Base-by-base conservation (phyloP, 2,329 filamentous ascomycete species). In the Arthrobotrys musiformis region DNA sequence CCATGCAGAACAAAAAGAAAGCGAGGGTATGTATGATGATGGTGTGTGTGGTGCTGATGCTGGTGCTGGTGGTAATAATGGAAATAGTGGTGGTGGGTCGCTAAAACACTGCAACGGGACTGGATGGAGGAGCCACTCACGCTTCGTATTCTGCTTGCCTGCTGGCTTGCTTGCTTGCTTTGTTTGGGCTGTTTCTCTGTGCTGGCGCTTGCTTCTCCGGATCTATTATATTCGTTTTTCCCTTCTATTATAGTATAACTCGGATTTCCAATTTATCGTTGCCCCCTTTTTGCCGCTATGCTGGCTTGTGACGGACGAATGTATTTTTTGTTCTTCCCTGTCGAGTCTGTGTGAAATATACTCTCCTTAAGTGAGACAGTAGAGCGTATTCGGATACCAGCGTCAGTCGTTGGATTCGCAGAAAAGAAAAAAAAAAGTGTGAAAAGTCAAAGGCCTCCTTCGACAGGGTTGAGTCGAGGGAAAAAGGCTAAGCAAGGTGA, bases 61-160 rank as follows among this genome's bases (percentile, higher is more conserved):
- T n/a, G n/a, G n/a, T n/a, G n/a, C n/a, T n/a, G n/a, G n/a, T n/a
- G n/a, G n/a, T n/a, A n/a, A n/a, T n/a, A n/a, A n/a, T n/a, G n/a
- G n/a, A n/a, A n/a, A n/a, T n/a, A n/a, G n/a, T 33, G 56, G 46
- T 70, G 35, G 42, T 48, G 58, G 48, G 46, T 58, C 58, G 63
- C 72, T 64, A 76, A 62, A 58, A 37, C 42, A 48, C 4, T 24
- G n/a, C 44, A 68, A 62, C 33, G 15, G 54, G 33, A 62, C 24
- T 19, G 54, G 19, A 40, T 24, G 52, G 52, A 54, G 54, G 52
- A n/a, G n/a, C n/a, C 72, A 76, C 72, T 69, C 72, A 76, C 70
- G 24, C 64, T 76, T 76, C 64, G 72, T 69, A 64, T 76, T 69
- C 48, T 24, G 50, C n/a, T 61, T 35, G 28, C 58, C 46, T 17